Conservation (phyloP, 306 rosid genomes). For the Cucumis cinereus region DNA sequence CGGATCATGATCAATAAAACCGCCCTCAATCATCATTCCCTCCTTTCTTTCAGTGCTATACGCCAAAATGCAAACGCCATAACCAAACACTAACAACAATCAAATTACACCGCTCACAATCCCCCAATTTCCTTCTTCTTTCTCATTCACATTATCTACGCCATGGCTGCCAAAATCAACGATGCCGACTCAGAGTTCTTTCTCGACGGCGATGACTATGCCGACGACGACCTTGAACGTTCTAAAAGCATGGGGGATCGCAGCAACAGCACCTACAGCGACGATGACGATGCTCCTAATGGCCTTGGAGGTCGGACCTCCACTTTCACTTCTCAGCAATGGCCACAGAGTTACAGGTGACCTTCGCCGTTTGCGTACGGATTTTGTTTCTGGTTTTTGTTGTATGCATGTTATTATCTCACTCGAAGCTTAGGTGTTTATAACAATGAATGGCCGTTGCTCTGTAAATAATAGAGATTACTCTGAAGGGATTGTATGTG, state of each 20-base stretch:
- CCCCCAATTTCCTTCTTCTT: no score
- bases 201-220: slow-evolving; percentile 17
- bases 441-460: no score
- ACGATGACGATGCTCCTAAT: background rate
- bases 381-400: background rate
- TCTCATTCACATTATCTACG: background rate
- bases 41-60: background rate
- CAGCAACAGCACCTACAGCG: slow-evolving; percentile 9
- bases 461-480: no score
- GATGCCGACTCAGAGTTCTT: slow-evolving; percentile 17
- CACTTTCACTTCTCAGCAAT: slow-evolving; percentile 42
- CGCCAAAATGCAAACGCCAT: background rate
- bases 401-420: background rate
- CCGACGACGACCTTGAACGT: slow-evolving; percentile 26
- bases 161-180: slow-evolving; percentile 23
- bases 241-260: slow-evolving; percentile 13
- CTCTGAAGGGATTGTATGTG: no score
- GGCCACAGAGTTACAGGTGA: slow-evolving; percentile 83
- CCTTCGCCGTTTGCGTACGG: background rate
- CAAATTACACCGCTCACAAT: background rate
- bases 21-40: background rate
- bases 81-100: background rate
- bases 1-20: background rate
- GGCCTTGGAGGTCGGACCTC: slow-evolving; percentile 7
- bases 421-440: no score